These are phyloP conservation scores for Agrocybe pediades DNA, from an alignment of 768 basidiomycete genomes.

Conservation along the genomic window DNA sequence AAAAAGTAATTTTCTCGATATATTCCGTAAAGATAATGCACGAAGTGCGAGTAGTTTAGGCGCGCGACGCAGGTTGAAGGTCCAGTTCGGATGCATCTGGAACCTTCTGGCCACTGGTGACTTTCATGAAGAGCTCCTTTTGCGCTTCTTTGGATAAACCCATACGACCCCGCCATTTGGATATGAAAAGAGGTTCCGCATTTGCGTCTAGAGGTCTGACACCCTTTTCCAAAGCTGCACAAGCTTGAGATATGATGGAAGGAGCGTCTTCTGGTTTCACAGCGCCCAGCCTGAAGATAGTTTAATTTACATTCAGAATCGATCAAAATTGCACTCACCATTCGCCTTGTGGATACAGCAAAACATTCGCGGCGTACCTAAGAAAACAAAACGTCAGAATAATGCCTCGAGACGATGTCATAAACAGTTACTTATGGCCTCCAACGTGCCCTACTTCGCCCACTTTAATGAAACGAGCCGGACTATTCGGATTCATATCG, in stretches of 20 bases:
- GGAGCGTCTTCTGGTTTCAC: constrained; percentile 61
- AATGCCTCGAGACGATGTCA: too few relatives aligned
- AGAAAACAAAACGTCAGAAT: too few relatives aligned
- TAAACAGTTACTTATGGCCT: constrained; percentile 63
- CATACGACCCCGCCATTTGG: constrained; percentile 75
- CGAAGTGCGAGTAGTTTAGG: background rate
- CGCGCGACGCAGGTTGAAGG: background rate
- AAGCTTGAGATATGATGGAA: constrained; percentile 48
- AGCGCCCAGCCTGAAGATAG: constrained; percentile 56
- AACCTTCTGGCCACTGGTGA: background rate
- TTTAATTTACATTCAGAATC: background rate
- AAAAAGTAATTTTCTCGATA: too few relatives aligned
- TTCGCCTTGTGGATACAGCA: constrained; percentile 73
- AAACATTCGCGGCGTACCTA: constrained; percentile 72
- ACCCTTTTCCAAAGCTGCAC: constrained; percentile 21
- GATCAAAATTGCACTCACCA: constrained; percentile 46
- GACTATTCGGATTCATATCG: constrained; percentile 24
- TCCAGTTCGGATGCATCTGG: background rate
- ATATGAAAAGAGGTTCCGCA: constrained; percentile 40
- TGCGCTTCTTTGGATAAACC: constrained; percentile 64
- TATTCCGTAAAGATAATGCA: too few relatives aligned
- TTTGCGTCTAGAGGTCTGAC: constrained; percentile 24
- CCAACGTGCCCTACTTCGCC: constrained; percentile 80
- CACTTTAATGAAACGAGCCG: constrained; percentile 40
- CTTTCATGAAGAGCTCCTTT: constrained; percentile 30